phyloP scores from a whole-genome alignment of 2,329 filamentous ascomycete genomes.

The Hypocrella siamensis region DNA sequence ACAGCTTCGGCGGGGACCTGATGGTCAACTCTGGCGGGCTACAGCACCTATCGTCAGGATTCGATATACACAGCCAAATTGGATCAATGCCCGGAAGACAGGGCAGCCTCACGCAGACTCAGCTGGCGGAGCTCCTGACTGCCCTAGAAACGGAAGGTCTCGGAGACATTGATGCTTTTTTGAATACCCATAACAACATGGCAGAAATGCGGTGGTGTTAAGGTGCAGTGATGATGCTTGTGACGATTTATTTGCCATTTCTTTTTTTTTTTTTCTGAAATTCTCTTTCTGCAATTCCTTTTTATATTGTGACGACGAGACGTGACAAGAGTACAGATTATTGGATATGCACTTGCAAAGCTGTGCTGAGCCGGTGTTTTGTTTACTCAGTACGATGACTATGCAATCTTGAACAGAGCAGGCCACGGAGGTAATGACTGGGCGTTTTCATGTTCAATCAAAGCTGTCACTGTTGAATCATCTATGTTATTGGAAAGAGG shows the following conservation, averaged over 20 bases:
- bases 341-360: too few relatives aligned
- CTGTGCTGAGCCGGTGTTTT: too few relatives aligned
- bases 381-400: too few relatives aligned
- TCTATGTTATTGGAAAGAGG: too few relatives aligned
- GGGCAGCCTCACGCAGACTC: slow-evolving; percentile 61
- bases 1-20: slow-evolving; percentile 14
- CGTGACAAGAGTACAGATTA: too few relatives aligned
- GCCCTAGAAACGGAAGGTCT: slow-evolving; percentile 57
- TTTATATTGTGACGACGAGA: too few relatives aligned
- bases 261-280: neutral
- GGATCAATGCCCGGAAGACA: slow-evolving; percentile 33
- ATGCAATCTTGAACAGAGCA: too few relatives aligned
- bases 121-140: slow-evolving; percentile 72
- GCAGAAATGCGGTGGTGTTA: slow-evolving; percentile 18
- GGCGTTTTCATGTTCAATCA: too few relatives aligned
- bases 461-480: too few relatives aligned
- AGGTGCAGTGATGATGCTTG: neutral
- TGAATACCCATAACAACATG: slow-evolving; percentile 24
- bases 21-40: slow-evolving; percentile 15
- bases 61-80: slow-evolving; percentile 9
- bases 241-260: neutral
- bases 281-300: neutral
- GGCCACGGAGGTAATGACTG: too few relatives aligned
- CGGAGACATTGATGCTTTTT: slow-evolving; percentile 43
- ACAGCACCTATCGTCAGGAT: slow-evolving; percentile 13